Percentiles rank a stretch among this genome's conserved stretches.
Evolutionary conservation across 306 rosid species (phyloP).

Genomic region (Oemleria cerasiformis): DNA sequence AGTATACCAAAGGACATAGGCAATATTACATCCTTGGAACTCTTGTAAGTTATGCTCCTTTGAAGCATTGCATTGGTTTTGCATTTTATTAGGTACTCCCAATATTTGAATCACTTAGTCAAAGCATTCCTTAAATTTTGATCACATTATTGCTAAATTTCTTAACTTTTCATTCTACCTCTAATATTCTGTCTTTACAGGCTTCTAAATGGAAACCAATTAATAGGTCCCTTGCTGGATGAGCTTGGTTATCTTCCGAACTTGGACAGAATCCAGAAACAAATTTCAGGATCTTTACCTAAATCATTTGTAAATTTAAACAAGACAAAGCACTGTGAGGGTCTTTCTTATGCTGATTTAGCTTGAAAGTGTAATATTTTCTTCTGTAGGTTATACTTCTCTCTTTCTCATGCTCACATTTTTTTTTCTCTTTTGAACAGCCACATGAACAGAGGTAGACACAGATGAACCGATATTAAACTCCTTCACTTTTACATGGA

Average conservation of each 20-base stretch:
- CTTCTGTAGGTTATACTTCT: background rate
- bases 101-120: no score
- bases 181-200: conserved; percentile 34
- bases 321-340: conserved; percentile 72
- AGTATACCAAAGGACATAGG: conserved; percentile 85
- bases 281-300: conserved; percentile 72
- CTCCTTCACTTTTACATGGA: background rate
- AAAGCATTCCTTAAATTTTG: background rate
- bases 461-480: background rate
- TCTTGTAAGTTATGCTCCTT: conserved; percentile 82
- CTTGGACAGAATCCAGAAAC: conserved; percentile 55
- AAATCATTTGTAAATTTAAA: conserved; percentile 61
- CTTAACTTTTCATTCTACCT: background rate
- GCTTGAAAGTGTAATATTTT: background rate
- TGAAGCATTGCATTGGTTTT: background rate
- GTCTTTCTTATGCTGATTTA: conserved; percentile 25
- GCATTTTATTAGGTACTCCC: background rate
- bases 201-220: conserved; percentile 75
- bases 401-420: conserved; percentile 6
- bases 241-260: conserved; percentile 76
- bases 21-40: conserved; percentile 57
- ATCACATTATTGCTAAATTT: background rate
- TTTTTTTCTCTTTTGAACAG: conserved; percentile 47
- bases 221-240: conserved; percentile 76
- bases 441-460: conserved; percentile 99